Evolutionary conservation across 768 basidiomycete genomes (phyloP).

Genomic region (Terana coerulea): DNA sequence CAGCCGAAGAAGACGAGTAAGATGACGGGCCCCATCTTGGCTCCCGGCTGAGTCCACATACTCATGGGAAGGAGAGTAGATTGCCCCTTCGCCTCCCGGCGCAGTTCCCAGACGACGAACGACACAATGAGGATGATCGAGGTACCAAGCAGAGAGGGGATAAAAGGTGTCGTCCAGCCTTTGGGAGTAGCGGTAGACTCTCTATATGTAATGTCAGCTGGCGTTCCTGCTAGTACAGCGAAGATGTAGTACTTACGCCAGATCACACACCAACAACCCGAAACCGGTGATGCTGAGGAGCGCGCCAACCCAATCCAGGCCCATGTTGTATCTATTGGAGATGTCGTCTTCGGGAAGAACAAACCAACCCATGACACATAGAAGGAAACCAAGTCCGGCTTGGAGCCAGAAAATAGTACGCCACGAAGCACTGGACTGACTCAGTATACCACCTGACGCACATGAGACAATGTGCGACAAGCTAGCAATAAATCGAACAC

Average conservation of each 20-base stretch:
- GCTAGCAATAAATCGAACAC: background rate
- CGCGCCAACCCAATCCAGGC: constrained; percentile 34
- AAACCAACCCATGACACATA: constrained; percentile 24
- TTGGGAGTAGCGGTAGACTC: constrained; percentile 26
- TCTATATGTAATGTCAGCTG: background rate
- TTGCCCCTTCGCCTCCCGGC: constrained; percentile 23
- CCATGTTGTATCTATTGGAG: constrained; percentile 27
- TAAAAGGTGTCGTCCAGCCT: constrained; percentile 32
- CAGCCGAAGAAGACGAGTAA: constrained; percentile 30
- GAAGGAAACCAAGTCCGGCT: constrained; percentile 26
- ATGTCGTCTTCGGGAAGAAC: constrained; percentile 18
- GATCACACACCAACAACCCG: constrained; percentile 31
- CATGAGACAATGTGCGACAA: background rate
- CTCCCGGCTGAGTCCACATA: constrained; percentile 29
- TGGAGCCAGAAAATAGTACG: constrained; percentile 32
- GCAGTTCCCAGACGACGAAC: constrained; percentile 29
- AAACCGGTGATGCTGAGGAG: constrained; percentile 30
- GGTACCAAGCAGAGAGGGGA: constrained; percentile 26
- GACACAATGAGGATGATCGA: constrained; percentile 25
- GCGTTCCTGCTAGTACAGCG: too few species aligned
- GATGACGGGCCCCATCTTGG: constrained; percentile 27
- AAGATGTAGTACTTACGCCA: constrained; percentile 28
- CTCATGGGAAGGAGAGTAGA: constrained; percentile 31
- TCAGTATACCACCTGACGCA: constrained; percentile 32
- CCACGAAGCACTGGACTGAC: constrained; percentile 29